These are phyloP conservation scores for Punica granatum DNA, from an alignment of 345 rosid genomes.

Conservation along the genomic window DNA sequence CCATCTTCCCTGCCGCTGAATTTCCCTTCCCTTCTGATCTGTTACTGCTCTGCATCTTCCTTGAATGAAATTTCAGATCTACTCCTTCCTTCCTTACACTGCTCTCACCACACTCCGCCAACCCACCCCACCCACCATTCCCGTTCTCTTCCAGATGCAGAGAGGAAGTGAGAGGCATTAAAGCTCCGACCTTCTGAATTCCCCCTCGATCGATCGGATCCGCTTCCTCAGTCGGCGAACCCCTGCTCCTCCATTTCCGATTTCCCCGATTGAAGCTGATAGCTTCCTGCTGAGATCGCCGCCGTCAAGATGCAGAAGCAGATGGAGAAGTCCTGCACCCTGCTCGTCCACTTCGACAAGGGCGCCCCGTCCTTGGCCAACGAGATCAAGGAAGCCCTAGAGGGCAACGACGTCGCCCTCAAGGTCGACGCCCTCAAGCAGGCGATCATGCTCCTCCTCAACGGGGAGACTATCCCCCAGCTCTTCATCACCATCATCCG, in stretches of 20 bases:
- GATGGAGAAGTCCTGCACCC: constrained; percentile 88
- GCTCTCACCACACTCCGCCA: not conserved
- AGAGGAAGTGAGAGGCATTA: not conserved
- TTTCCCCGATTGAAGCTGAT: not conserved
- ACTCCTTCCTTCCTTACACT: too few relatives aligned
- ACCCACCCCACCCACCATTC: not conserved
- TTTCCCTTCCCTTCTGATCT: not conserved
- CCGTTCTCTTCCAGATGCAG: not conserved
- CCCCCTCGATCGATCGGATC: not conserved
- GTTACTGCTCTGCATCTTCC: not conserved
- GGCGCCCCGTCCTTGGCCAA: constrained; percentile 74
- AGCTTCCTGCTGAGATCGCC: not conserved
- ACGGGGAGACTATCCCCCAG: constrained; percentile 89
- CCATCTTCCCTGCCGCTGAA: not conserved
- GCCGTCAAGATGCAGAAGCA: constrained; percentile 15
- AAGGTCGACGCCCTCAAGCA: constrained; percentile 86
- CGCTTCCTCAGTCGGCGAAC: not conserved
- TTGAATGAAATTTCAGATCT: not conserved
- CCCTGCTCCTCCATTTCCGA: not conserved
- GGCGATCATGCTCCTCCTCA: constrained; percentile 81
- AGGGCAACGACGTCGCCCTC: constrained; percentile 56
- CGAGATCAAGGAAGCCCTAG: constrained; percentile 93
- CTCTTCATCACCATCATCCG: constrained; percentile 90
- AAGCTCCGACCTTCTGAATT: not conserved
- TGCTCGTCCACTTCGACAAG: constrained; percentile 82